Evolutionary conservation across 805 yeast genomes (phyloP).

Genomic region (Maudiozyma barnettii): DNA sequence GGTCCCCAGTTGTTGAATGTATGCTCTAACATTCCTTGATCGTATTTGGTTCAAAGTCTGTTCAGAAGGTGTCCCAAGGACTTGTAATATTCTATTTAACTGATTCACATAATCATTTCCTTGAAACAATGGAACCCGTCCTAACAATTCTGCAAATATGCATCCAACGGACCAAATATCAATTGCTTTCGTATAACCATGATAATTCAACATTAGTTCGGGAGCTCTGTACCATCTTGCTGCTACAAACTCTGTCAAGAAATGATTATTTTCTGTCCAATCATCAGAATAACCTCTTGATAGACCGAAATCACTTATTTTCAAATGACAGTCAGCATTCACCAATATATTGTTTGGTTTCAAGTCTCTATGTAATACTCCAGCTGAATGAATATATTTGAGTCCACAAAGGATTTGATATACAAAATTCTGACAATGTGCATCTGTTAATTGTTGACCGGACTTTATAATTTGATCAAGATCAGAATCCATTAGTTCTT

Average conservation of each 20-base stretch:
- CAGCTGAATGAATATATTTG: slow-evolving; percentile 81
- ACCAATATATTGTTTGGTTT: slow-evolving; percentile 90
- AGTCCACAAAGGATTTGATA: slow-evolving; percentile 90
- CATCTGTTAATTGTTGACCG: slow-evolving; percentile 85
- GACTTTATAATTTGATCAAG: slow-evolving; percentile 93
- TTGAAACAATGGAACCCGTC: slow-evolving; percentile 82
- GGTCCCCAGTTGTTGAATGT: slow-evolving; percentile 74
- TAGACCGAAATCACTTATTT: slow-evolving; percentile 94
- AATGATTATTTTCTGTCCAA: slow-evolving; percentile 78
- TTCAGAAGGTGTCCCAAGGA: slow-evolving; percentile 81
- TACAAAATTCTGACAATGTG: slow-evolving; percentile 85
- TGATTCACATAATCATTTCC: slow-evolving; percentile 96
- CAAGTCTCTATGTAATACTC: slow-evolving; percentile 84
- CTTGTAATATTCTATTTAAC: slow-evolving; percentile 71
- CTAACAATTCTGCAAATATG: slow-evolving; percentile 86
- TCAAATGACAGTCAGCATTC: slow-evolving; percentile 92
- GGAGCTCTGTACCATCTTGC: slow-evolving; percentile 99
- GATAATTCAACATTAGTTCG: slow-evolving; percentile 88
- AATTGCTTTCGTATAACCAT: slow-evolving; percentile 89
- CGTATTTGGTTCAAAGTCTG: slow-evolving; percentile 61
- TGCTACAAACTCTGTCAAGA: slow-evolving; percentile 92
- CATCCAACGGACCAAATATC: slow-evolving; percentile 98
- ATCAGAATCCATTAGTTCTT: slow-evolving; percentile 96
- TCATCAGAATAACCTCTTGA: slow-evolving; percentile 82
- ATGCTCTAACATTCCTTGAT: slow-evolving; percentile 80